Evolutionary conservation across 306 rosid species (phyloP).

Genomic region (Spatholobus suberectus): DNA sequence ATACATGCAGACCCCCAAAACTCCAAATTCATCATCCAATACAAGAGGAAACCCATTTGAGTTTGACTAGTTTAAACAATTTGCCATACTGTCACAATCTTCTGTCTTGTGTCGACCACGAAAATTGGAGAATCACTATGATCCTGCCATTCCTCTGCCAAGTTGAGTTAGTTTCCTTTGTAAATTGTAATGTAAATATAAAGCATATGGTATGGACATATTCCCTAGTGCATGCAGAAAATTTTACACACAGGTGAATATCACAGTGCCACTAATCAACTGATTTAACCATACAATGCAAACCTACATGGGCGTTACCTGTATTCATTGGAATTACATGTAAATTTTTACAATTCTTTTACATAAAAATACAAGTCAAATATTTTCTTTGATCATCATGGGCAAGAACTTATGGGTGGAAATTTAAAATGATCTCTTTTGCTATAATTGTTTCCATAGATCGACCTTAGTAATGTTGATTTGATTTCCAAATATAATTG

Average conservation of each 20-base stretch:
- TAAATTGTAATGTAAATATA: conserved; percentile 22
- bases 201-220: background rate
- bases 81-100: background rate
- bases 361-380: background rate
- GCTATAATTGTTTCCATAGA: background rate
- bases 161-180: background rate
- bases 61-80: conserved; percentile 54
- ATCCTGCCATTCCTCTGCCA: background rate
- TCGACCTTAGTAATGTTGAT: background rate
- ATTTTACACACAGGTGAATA: background rate
- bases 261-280: background rate
- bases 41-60: conserved; percentile 75
- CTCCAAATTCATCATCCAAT: conserved; percentile 45
- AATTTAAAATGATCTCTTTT: background rate
- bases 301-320: background rate
- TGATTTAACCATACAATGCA: background rate
- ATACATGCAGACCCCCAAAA: conserved; percentile 38
- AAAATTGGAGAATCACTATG: conserved; percentile 6
- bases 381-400: background rate
- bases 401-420: background rate
- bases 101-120: background rate
- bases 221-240: background rate
- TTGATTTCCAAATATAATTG: background rate
- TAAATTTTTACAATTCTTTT: background rate
- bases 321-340: conserved; percentile 11